These are phyloP conservation scores for Salix viminalis DNA, from an alignment of 345 rosid genomes.

Conservation along the genomic window DNA sequence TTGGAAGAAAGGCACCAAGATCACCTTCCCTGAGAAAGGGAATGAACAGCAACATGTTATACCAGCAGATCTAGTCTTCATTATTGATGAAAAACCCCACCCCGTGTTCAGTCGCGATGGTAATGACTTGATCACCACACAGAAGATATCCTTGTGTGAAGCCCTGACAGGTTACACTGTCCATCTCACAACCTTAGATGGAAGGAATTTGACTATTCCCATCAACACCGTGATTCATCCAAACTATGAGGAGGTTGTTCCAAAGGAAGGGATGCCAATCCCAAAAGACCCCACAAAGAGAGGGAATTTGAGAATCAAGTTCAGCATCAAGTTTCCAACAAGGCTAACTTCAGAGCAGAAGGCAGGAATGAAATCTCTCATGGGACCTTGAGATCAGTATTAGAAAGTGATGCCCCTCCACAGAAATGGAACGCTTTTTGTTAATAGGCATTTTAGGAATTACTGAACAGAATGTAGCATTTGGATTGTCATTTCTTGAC, in stretches of 20 bases:
- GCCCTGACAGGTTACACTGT: conserved; percentile 17
- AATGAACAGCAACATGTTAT: conserved; percentile 6
- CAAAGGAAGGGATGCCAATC: conserved; percentile 16
- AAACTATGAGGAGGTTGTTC: conserved; percentile 12
- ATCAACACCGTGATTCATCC: conserved; percentile 16
- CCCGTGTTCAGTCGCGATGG: conserved; percentile 9
- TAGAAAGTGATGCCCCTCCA: not conserved
- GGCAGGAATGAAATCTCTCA: conserved; percentile 43
- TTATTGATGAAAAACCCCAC: conserved; percentile 13
- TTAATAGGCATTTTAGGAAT: not conserved
- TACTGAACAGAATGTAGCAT: not conserved
- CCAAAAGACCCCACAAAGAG: conserved; percentile 10
- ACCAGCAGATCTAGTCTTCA: conserved; percentile 13
- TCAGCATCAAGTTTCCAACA: not conserved
- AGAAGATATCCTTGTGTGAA: conserved; percentile 5
- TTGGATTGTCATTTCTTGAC: too few relatives aligned
- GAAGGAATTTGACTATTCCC: conserved; percentile 8
- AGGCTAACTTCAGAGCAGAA: conserved; percentile 42
- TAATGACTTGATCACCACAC: conserved; percentile 3
- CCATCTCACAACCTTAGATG: conserved; percentile 17
- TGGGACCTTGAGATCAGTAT: conserved; percentile 22
- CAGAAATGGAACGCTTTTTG: not conserved
- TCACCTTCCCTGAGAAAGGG: conserved; percentile 19
- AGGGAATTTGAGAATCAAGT: conserved; percentile 19
- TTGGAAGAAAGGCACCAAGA: conserved; percentile 17